Evolutionary conservation across 208 protist genomes (phyloP), one percentile per base, ranked within the genome.

Genomic region (Leishmania braziliensis): DNA sequence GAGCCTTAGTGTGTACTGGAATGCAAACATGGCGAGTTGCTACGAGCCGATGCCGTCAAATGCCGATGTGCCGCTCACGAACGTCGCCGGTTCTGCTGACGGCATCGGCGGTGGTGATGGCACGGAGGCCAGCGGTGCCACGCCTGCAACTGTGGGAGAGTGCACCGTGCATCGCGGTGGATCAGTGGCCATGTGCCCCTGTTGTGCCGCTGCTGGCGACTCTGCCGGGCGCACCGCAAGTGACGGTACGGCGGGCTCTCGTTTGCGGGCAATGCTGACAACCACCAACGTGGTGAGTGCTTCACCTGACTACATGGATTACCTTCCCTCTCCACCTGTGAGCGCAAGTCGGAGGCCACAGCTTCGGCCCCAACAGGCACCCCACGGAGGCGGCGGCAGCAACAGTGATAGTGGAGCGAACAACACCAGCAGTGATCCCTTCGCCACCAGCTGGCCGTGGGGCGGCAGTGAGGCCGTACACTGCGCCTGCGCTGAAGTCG

Each of bases 21-120:
- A 87, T 56, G 87, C 82, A 29, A 74, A 83, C 43, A 81, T 90
- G 36, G 83, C 84, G 70, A 72, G 81, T 29, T 58, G 73, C 66
- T 75, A 70, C 72, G 75, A 81, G 65, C 26, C 75, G 72, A 46
- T 58, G 53, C 78, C 62, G 3, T 65, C 68, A 16, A 43, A 20
- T 9, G 10, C 72, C 26, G 51, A 58, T 62, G 53, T 23, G 14
- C 48, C n/a, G 50, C 33, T 62, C 53, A 58, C 70, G 14, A 75
- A 26, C 70, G 26, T 56, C 75, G 54, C 77, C 18, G 68, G 39
- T 33, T 54, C 29, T 10, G 68, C 26, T 50, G 46, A 12, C 39
- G 72, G 20, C 39, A 23, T 51, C 69, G 77, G 23, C 75, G 48
- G 6, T 60, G 36, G 10, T 26, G 26, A 20, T 68, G 63, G 33